Conservation (phyloP, 768 basidiomycete species). For the Exidia glandulosa region DNA sequence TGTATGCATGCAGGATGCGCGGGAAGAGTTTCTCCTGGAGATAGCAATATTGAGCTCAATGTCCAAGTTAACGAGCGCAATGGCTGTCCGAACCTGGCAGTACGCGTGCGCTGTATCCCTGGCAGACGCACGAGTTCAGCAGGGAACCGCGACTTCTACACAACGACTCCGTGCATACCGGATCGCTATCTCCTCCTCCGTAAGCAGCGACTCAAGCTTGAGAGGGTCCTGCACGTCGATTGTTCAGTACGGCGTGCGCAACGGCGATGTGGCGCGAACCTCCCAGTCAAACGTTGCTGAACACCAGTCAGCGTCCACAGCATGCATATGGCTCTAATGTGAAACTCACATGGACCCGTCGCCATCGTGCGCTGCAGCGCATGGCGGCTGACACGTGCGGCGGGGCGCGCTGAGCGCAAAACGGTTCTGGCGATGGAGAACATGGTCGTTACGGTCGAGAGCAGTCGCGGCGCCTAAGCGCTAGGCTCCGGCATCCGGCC, state of each 20-base stretch:
- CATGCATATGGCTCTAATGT: not conserved
- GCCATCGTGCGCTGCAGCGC: not conserved
- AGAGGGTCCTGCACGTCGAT: slow-evolving; percentile 58
- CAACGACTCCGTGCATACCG: slow-evolving; percentile 36
- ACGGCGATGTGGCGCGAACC: not conserved
- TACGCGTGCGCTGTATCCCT: slow-evolving; percentile 74
- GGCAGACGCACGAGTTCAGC: slow-evolving; percentile 3
- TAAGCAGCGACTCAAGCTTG: slow-evolving; percentile 63
- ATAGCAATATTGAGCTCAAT: not conserved
- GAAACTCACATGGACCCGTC: not conserved
- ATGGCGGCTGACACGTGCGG: not conserved
- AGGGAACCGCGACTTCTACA: not conserved
- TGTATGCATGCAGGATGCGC: slow-evolving; percentile 80
- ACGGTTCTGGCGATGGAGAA: not conserved
- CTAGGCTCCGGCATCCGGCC: not conserved
- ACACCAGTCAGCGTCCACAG: not conserved
- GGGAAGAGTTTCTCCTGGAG: slow-evolving; percentile 70
- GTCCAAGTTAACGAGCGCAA: not conserved
- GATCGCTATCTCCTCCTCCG: slow-evolving; percentile 83
- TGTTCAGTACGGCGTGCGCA: not conserved
- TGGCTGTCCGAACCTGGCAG: slow-evolving; percentile 48
- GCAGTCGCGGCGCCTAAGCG: not conserved
- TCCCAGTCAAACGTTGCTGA: not conserved
- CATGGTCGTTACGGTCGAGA: not conserved
- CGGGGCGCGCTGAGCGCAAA: not conserved